Evolutionary conservation across 2,329 filamentous ascomycete species (phyloP).

Genomic region (Hirsutella thompsonii): DNA sequence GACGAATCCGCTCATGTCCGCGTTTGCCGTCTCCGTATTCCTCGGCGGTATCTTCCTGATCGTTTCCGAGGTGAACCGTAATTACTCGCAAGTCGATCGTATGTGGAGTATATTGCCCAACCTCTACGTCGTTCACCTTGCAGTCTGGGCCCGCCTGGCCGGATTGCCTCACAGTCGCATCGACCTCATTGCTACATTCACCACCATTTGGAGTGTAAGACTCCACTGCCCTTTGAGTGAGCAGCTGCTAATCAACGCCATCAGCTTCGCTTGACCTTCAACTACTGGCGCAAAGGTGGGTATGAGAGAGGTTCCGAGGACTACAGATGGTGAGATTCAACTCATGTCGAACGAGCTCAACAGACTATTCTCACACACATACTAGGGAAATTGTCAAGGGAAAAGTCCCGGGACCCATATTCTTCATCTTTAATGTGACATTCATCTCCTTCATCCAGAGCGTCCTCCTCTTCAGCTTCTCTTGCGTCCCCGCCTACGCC

Average conservation of each 20-base stretch:
- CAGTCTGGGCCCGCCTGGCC: slow-evolving; percentile 66
- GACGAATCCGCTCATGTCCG: slow-evolving; percentile 77
- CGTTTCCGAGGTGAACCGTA: slow-evolving; percentile 73
- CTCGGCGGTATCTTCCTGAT: slow-evolving; percentile 62
- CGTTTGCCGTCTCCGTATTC: slow-evolving; percentile 57
- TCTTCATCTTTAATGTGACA: slow-evolving; percentile 76
- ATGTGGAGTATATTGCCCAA: slow-evolving; percentile 84
- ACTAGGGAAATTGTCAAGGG: slow-evolving; percentile 56
- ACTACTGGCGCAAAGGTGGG: slow-evolving; percentile 93
- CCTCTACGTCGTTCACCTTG: slow-evolving; percentile 75
- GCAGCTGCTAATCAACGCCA: neutral
- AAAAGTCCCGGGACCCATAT: slow-evolving; percentile 48
- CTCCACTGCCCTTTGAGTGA: neutral
- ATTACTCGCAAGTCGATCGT: slow-evolving; percentile 95
- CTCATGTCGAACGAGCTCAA: neutral
- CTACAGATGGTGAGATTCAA: slow-evolving; percentile 58
- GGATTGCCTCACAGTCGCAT: slow-evolving; percentile 58
- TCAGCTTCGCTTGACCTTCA: slow-evolving; percentile 64
- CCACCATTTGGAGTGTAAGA: slow-evolving; percentile 67
- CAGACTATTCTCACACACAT: slow-evolving; percentile 1
- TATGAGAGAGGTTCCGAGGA: slow-evolving; percentile 85
- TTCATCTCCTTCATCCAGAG: slow-evolving; percentile 84
- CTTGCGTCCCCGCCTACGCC: slow-evolving; percentile 65
- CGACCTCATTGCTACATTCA: slow-evolving; percentile 59
- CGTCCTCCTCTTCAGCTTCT: slow-evolving; percentile 66